Base-by-base conservation (phyloP, 768 basidiomycete species). In the Rhizopogon salebrosus region DNA sequence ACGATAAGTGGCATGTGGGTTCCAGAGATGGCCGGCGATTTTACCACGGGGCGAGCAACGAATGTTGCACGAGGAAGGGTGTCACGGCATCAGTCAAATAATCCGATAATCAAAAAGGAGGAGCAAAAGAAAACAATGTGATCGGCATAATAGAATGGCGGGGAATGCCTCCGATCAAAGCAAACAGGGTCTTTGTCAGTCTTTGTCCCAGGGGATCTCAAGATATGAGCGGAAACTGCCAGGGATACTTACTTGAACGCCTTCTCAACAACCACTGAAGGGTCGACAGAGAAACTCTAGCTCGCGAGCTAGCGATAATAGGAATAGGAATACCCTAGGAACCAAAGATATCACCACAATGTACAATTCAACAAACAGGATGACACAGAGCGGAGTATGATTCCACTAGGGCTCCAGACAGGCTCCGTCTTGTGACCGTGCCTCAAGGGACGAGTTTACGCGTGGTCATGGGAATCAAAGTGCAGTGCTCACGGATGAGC, bases 1-100 rank as follows among this genome's bases (percentile, higher is more conserved):
- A 81, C 68, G 56, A 74, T 71, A 57, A 85, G 68, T 48, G 83
- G 83, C 79, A 83, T 80, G 67, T 79, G 82, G 67, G 80, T 82
- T 46, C 82, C 80, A 50, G 75, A 62, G 48, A 72, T 65, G n/a
- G 76, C 72, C 57, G 75, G 72, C 37, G 78, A 80, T 62, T 77
- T 80, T 52, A 83, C 78, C 60, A 80, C 76, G 22, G 82, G 82
- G 52, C 79, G 77, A 51, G 77, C 80, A 22, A 80, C 77, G 53
- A n/a, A 82, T 72, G 60, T 79, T 79, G 62, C 23, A 57, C 35
- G 31, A 50, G 24, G 27, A 52, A 45, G 45, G 49, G 43, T 34
- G 54, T 22, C 50, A 51, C 55, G 43, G 35, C 51, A 50, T 70
- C 27, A 63, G 57, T 39, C 57, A n/a, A 52, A 56, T 56, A 22